phyloP scores from a whole-genome alignment of 1,284 basidiomycete species.

The Phaffia rhodozyma region DNA sequence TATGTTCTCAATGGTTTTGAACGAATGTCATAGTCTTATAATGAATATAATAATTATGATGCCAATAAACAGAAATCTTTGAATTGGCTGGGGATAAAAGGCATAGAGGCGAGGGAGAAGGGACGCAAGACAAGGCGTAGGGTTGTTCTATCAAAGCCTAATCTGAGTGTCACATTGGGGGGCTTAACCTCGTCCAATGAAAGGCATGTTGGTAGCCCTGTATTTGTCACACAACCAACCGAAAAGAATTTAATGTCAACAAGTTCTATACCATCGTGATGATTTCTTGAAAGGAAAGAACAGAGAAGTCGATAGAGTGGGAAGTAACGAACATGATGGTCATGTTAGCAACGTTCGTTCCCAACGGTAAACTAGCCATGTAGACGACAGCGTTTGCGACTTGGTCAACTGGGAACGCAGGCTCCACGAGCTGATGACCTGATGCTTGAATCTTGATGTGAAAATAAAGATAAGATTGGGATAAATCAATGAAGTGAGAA shows the following conservation, averaged over 20 bases:
- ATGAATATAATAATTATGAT: too few relatives aligned
- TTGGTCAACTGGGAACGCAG: conserved; percentile 40
- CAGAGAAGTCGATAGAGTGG: not conserved
- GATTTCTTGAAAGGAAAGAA: not conserved
- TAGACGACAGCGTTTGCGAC: conserved; percentile 60
- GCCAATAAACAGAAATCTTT: too few relatives aligned
- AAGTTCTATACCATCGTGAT: not conserved
- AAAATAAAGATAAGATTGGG: not conserved
- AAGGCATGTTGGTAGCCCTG: conserved; percentile 51
- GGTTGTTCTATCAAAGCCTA: too few relatives aligned
- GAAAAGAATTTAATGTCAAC: not conserved
- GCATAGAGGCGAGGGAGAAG: too few relatives aligned
- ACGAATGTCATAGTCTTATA: too few relatives aligned
- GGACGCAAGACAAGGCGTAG: too few relatives aligned
- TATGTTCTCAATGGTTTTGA: too few relatives aligned
- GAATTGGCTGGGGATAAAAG: too few relatives aligned
- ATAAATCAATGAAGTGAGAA: not conserved
- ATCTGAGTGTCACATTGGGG: too few relatives aligned
- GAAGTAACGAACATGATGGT: conserved; percentile 54
- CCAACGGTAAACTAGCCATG: conserved; percentile 52
- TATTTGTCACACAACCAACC: not conserved
- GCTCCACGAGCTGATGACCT: conserved; percentile 7
- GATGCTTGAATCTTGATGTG: not conserved
- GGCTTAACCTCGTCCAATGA: conserved; percentile 50
- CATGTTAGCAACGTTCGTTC: conserved; percentile 57